Evolutionary conservation across 73 alveolate species (phyloP).

Genomic region (Paramecium octaurelia): DNA sequence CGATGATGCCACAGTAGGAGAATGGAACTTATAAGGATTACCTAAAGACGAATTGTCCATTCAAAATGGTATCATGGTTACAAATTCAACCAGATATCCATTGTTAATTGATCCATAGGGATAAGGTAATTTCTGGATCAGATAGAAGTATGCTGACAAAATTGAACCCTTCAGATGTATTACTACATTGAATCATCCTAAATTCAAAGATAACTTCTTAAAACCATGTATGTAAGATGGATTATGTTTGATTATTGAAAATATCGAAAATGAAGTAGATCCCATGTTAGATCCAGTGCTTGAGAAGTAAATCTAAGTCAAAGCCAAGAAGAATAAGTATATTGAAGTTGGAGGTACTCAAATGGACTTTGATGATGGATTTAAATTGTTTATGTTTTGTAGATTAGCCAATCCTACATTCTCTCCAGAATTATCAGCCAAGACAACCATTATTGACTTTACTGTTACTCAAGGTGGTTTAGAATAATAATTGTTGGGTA

Average conservation of each 20-base stretch:
- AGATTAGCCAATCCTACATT: constrained; percentile 98
- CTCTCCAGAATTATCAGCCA: constrained; percentile 99
- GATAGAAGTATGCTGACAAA: constrained; percentile 78
- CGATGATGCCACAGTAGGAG: constrained; percentile 99
- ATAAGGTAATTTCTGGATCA: constrained; percentile 98
- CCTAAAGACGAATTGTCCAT: constrained; percentile 72
- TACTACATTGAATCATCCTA: constrained; percentile 84
- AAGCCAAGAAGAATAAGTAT: constrained; percentile 47
- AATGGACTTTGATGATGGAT: constrained; percentile 71
- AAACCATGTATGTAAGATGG: constrained; percentile 85
- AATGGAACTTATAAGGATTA: constrained; percentile 98
- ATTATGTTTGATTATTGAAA: constrained; percentile 40
- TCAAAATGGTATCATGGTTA: constrained; percentile 86
- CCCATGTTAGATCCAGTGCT: constrained; percentile 81
- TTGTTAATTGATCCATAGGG: constrained; percentile 99
- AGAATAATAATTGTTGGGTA: constrained; percentile 91
- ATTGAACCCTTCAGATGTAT: constrained; percentile 76
- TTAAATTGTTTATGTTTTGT: constrained; percentile 96
- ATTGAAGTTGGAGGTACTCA: constrained; percentile 97
- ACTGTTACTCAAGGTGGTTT: constrained; percentile 99
- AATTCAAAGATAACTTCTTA: constrained; percentile 83
- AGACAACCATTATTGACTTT: constrained; percentile 99
- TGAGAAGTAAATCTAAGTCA: constrained; percentile 83
- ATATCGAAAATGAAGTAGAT: not conserved
- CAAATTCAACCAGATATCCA: constrained; percentile 97